These are phyloP conservation scores for Astrocystis sublimbata DNA, from an alignment of 495 filamentous ascomycete genomes.

Conservation along the genomic window DNA sequence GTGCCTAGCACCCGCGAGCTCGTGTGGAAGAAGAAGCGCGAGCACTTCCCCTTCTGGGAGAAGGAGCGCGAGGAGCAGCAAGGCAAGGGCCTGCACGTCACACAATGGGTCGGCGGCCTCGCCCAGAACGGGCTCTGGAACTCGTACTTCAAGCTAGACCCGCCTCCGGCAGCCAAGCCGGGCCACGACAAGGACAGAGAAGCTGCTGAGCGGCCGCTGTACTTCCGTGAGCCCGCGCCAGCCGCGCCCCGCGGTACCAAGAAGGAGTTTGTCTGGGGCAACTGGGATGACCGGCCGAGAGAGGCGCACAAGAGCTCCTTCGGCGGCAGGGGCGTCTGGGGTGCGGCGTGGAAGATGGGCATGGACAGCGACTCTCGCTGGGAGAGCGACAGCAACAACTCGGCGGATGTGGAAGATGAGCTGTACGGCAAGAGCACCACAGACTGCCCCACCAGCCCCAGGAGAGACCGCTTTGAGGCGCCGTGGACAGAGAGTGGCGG, in stretches of 20 bases:
- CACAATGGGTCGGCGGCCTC: slow-evolving; percentile 19
- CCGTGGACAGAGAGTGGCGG: background rate
- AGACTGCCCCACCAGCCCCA: background rate
- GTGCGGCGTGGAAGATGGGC: background rate
- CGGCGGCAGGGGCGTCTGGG: background rate
- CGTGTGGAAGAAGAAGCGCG: slow-evolving; percentile 4
- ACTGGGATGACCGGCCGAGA: background rate
- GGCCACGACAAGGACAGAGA: background rate
- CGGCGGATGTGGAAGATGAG: slow-evolving; percentile 5
- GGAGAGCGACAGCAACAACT: background rate
- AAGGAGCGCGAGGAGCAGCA: slow-evolving; percentile 3
- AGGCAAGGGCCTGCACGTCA: slow-evolving; percentile 7
- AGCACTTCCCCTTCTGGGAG: slow-evolving; percentile 7
- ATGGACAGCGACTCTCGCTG: background rate
- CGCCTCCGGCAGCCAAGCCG: background rate
- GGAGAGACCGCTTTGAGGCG: no score
- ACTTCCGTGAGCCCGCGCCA: background rate
- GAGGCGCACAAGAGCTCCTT: background rate
- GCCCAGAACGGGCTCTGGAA: slow-evolving; percentile 24
- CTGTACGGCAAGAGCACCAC: background rate
- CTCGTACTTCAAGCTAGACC: slow-evolving; percentile 24
- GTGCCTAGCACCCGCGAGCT: slow-evolving; percentile 16
- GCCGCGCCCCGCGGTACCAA: background rate
- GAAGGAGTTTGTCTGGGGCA: background rate
- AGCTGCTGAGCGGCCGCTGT: background rate